Evolutionary conservation across 352 stramenopile species (phyloP).

Genomic region (Peronospora tabacina): DNA sequence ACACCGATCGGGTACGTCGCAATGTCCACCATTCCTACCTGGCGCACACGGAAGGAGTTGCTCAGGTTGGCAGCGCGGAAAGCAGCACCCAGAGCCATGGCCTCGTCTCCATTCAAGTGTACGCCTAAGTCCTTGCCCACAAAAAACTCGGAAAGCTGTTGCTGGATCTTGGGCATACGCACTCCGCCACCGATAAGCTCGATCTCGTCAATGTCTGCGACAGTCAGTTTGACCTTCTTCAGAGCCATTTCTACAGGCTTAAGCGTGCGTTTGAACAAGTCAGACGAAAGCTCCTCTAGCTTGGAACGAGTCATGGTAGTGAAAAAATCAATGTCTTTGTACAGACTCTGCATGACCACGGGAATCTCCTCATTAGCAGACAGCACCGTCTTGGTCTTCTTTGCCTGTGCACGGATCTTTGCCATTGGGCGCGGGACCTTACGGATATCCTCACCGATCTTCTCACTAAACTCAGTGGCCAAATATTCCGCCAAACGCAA

Average conservation of each 20-base stretch:
- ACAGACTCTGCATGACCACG: constrained; percentile 90
- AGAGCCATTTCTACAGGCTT: constrained; percentile 86
- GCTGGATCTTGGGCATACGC: constrained; percentile 92
- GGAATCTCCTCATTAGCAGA: constrained; percentile 96
- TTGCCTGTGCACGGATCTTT: constrained; percentile 92
- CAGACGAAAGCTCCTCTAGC: constrained; percentile 87
- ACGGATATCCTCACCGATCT: constrained; percentile 90
- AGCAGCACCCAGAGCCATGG: constrained; percentile 92
- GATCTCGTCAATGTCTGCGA: constrained; percentile 90
- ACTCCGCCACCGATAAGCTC: constrained; percentile 96
- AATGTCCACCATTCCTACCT: constrained; percentile 93
- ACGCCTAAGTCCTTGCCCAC: constrained; percentile 86
- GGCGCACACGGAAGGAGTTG: constrained; percentile 92
- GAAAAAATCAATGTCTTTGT: constrained; percentile 92
- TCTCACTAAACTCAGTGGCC: constrained; percentile 89
- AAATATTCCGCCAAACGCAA: constrained; percentile 90
- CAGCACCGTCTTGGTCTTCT: constrained; percentile 97
- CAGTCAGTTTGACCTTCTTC: constrained; percentile 80
- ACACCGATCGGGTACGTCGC: constrained; percentile 85
- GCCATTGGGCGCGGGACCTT: constrained; percentile 87
- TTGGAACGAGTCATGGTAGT: constrained; percentile 85
- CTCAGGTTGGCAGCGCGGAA: constrained; percentile 95
- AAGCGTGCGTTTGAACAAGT: constrained; percentile 83
- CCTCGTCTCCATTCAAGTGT: constrained; percentile 98
- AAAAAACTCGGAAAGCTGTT: constrained; percentile 74